Evolutionary conservation across 2,329 filamentous ascomycete species (phyloP), one percentile per base, ranked within the genome.

Genomic region (Ophiosphaerella korrae): DNA sequence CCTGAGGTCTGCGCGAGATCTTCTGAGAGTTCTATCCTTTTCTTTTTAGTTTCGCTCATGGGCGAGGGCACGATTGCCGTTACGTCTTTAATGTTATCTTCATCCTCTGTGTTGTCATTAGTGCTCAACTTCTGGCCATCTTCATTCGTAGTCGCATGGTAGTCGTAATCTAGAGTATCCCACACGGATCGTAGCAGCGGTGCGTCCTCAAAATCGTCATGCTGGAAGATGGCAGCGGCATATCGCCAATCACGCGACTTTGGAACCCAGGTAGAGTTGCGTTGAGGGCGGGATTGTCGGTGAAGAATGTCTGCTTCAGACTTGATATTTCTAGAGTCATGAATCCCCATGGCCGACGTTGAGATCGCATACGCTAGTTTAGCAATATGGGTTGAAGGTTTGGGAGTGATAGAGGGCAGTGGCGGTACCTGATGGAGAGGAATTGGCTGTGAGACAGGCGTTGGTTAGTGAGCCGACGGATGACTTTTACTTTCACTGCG

Each of bases 231-330:
- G 1, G 54, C 50, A 5, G 57, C 60, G 7, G 38, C 42, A 13
- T 52, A 56, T 16, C 57, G 52, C 58, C 62, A 62, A 43, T 64
- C 61, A 43, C 58, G 57, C 16, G 14, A 52, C 12, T 31, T 50
- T 8, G 55, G 57, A 2, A 53, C n/a, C 48, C 45, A 57, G 5
- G 38, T 52, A 0, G 56, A 60, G 34, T 57, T 39, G 7, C 46
- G 53, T 34, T 64, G 58, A 5, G 60, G 56, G 4, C 57, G 61
- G 5, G 55, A 51, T 2, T 56, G 50, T 39, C 51, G 53, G 13
- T 43, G 42, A 23, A 65, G 53, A 7, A 60, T 58, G 18, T 63
- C 53, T 23, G 37, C 42, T 42, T 52, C 45, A 11, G 44, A 50
- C 36, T 48, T 50, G 14, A 48, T 6, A 24, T 37, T 36, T 14